Percentiles rank a stretch among this genome's conserved stretches.
Conservation (phyloP, 495 filamentous ascomycete genomes). For the Aspergillus saccharolyticus region DNA sequence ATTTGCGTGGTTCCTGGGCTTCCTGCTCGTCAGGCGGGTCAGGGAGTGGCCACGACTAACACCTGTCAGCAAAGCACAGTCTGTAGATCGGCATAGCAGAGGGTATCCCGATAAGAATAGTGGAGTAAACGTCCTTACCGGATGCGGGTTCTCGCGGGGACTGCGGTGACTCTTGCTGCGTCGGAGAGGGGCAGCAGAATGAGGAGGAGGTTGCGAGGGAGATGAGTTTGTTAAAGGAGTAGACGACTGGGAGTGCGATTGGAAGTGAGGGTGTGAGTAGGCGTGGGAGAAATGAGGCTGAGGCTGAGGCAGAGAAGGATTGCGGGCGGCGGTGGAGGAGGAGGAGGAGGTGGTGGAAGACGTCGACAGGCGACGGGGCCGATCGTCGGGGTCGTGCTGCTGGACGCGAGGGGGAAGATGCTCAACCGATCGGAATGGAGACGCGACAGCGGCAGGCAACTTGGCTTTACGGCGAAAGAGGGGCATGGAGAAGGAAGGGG, state of each 20-base stretch:
- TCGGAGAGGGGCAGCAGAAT: constrained; percentile 17
- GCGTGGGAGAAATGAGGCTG: constrained; percentile 10
- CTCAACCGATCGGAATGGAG: constrained; percentile 32
- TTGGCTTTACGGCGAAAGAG: constrained; percentile 30
- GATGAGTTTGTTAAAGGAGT: constrained; percentile 1
- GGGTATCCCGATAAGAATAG: constrained; percentile 12
- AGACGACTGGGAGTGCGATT: constrained; percentile 10
- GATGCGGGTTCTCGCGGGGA: constrained; percentile 4
- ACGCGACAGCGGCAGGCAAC: constrained; percentile 19
- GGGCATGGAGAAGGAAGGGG: constrained; percentile 26
- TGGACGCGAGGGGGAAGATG: constrained; percentile 26
- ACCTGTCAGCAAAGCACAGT: constrained; percentile 16
- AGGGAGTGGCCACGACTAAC: constrained; percentile 17
- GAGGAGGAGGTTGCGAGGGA: constrained; percentile 12
- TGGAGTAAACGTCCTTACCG: constrained; percentile 16
- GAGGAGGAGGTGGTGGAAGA: constrained; percentile 10
- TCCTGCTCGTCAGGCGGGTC: constrained; percentile 11
- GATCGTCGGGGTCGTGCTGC: constrained; percentile 15
- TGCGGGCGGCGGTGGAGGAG: constrained; percentile 19
- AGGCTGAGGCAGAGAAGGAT: constrained; percentile 15
- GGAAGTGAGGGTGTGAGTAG: constrained; percentile 7
- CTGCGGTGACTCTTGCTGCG: constrained; percentile 31
- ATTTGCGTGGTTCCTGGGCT: constrained; percentile 17
- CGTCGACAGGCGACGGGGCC: constrained; percentile 5
- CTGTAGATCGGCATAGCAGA: not conserved